phyloP scores from a whole-genome alignment of 305 asterid genomes.

The Coffea humblotiana region DNA sequence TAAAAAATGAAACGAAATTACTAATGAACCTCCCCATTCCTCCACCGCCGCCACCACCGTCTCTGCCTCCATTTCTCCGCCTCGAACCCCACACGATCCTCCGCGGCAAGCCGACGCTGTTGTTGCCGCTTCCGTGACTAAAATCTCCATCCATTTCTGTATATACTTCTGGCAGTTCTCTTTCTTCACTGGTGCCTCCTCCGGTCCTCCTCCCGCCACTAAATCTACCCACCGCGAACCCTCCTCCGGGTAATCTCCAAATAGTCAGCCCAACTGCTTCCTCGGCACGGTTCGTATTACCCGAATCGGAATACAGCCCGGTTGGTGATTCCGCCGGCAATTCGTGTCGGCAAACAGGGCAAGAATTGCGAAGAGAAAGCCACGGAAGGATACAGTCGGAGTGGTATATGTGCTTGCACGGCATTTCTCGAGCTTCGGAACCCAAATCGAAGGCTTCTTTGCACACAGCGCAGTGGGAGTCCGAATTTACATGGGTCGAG shows the following conservation, averaged over 20 bases:
- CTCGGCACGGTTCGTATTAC: conserved; percentile 19
- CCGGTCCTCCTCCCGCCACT: conserved; percentile 42
- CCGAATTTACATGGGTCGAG: conserved; percentile 45
- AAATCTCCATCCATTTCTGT: conserved; percentile 36
- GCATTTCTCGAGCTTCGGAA: conserved; percentile 70
- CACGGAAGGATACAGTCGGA: conserved; percentile 71
- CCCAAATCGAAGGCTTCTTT: conserved; percentile 60
- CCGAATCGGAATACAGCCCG: conserved; percentile 18
- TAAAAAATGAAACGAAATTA: conserved; percentile 18
- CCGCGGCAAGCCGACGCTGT: conserved; percentile 15
- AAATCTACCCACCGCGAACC: conserved; percentile 68
- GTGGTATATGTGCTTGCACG: conserved; percentile 71
- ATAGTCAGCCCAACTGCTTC: conserved; percentile 55
- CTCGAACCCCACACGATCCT: conserved; percentile 30
- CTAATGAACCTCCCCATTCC: conserved; percentile 29
- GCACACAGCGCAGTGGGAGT: conserved; percentile 72
- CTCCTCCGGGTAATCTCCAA: conserved; percentile 79
- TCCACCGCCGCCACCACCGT: conserved; percentile 4
- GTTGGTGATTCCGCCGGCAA: conserved; percentile 33
- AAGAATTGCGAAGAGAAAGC: conserved; percentile 63
- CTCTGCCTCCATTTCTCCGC: conserved; percentile 25
- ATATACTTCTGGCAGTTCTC: conserved; percentile 28
- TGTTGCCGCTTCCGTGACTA: conserved; percentile 18
- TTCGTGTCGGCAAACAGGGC: conserved; percentile 74
- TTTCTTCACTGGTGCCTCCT: conserved; percentile 37